phyloP scores from a whole-genome alignment of 1,284 basidiomycete genomes.

The Pseudozyma sp. region DNA sequence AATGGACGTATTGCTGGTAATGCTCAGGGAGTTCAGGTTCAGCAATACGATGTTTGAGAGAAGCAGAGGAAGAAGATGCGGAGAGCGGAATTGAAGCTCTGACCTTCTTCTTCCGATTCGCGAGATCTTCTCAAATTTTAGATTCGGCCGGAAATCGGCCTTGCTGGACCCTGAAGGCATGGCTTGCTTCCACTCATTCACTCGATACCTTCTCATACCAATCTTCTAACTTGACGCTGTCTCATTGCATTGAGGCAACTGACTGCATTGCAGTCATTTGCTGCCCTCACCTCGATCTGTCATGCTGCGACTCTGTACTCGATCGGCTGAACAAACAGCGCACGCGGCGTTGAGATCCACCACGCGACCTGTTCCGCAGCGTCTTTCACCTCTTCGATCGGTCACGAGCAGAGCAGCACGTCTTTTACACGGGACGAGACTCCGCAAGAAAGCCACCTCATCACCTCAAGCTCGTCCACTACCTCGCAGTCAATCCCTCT shows the following conservation, averaged over 20 bases:
- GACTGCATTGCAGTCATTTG: too few relatives aligned
- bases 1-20: background rate
- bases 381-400: background rate
- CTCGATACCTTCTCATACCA: background rate
- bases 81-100: background rate
- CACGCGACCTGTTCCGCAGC: background rate
- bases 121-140: constrained; percentile 15
- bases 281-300: too few relatives aligned
- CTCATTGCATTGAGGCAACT: too few relatives aligned
- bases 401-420: background rate
- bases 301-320: constrained; percentile 2
- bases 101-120: constrained; percentile 1
- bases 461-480: background rate
- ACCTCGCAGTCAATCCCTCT: background rate
- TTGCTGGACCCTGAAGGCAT: background rate
- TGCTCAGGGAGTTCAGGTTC: background rate
- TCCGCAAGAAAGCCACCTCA: background rate
- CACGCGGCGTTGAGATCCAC: too few relatives aligned
- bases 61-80: constrained; percentile 1
- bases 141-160: constrained; percentile 20
- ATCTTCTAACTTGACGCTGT: background rate
- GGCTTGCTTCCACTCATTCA: background rate
- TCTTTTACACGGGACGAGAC: background rate
- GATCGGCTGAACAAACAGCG: too few relatives aligned
- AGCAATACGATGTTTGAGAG: background rate